Evolutionary conservation across 768 basidiomycete species (phyloP).

Genomic region (Lactarius hengduanensis): DNA sequence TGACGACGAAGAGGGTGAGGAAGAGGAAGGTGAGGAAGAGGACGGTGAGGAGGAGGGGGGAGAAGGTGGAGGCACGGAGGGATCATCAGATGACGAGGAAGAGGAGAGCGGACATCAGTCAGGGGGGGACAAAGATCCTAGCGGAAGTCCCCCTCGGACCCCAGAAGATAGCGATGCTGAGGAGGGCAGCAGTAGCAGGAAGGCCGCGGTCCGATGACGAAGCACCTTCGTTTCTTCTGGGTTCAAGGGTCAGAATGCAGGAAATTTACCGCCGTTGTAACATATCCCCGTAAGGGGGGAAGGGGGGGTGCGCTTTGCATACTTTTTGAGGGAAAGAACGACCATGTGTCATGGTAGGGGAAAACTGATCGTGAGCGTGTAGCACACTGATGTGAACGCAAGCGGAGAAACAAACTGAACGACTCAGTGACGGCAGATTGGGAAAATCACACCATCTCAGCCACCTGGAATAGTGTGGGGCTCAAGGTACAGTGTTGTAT

Average conservation of each 20-base stretch:
- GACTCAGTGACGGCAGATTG: background rate
- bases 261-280: background rate
- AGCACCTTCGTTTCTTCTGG: background rate
- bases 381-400: background rate
- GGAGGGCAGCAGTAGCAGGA: constrained; percentile 1
- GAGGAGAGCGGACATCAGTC: constrained; percentile 35
- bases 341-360: too few relatives aligned
- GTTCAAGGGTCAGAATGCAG: constrained; percentile 1
- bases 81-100: constrained; percentile 25
- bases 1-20: constrained; percentile 34
- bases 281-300: background rate
- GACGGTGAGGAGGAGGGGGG: constrained; percentile 28
- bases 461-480: background rate
- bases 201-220: constrained; percentile 10
- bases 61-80: constrained; percentile 25
- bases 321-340: background rate
- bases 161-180: constrained; percentile 17
- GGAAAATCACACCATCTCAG: constrained; percentile 5
- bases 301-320: background rate
- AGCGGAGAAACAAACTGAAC: background rate
- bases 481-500: background rate
- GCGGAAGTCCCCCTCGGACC: background rate
- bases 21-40: constrained; percentile 3
- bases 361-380: background rate
- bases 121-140: constrained; percentile 32